These are phyloP conservation scores for Aschersonia sp. DNA, from an alignment of 2,329 filamentous ascomycete species.

Conservation along the genomic window DNA sequence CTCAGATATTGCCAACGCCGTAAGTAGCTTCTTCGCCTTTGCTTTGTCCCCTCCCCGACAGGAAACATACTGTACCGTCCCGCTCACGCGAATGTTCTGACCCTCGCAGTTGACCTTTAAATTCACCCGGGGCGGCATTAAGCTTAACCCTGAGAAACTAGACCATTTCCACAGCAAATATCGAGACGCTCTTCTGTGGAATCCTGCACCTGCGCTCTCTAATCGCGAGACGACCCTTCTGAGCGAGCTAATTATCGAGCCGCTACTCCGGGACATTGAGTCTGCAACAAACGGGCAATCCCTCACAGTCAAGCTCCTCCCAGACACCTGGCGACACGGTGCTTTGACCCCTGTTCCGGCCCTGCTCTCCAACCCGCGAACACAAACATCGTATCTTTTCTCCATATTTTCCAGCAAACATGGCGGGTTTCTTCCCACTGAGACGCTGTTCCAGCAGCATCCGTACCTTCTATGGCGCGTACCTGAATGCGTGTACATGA, in stretches of 20 bases:
- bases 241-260: constrained; percentile 8
- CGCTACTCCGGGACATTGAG: constrained; percentile 10
- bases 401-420: constrained; percentile 8
- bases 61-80: too few relatives aligned
- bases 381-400: constrained; percentile 9
- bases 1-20: constrained; percentile 53
- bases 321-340: neutral
- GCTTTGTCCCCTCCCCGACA: too few relatives aligned
- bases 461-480: constrained; percentile 25
- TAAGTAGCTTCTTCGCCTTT: constrained; percentile 19
- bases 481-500: constrained; percentile 13
- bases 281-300: constrained; percentile 8
- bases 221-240: constrained; percentile 11
- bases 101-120: constrained; percentile 56
- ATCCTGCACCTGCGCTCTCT: constrained; percentile 10
- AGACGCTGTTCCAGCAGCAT: constrained; percentile 12
- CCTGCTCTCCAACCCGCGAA: constrained; percentile 5
- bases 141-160: constrained; percentile 68
- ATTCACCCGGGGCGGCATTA: constrained; percentile 83
- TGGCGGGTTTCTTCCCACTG: constrained; percentile 10
- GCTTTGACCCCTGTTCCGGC: constrained; percentile 13
- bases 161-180: constrained; percentile 65
- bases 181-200: constrained; percentile 17
- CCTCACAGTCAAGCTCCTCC: neutral
- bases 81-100: too few relatives aligned